Conservation (phyloP, 2,329 filamentous ascomycete genomes). For the Fusarium miscanthi region DNA sequence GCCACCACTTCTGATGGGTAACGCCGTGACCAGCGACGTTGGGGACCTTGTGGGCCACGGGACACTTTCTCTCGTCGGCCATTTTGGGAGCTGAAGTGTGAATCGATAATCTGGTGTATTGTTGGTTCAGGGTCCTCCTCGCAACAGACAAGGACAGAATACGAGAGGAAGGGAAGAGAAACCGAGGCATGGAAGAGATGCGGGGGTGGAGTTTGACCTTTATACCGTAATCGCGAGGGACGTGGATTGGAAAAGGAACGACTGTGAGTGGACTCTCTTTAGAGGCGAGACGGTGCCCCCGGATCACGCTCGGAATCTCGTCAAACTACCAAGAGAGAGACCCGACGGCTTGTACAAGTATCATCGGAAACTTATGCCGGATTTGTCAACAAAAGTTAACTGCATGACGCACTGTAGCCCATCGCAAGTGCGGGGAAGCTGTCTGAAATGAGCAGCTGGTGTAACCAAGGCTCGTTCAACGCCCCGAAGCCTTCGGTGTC, state of each 20-base stretch:
- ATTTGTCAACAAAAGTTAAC: constrained; percentile 18
- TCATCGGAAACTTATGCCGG: constrained; percentile 32
- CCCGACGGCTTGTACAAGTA: not conserved
- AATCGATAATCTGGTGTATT: not conserved
- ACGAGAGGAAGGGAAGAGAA: constrained; percentile 20
- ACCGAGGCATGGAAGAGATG: constrained; percentile 31
- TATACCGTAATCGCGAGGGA: constrained; percentile 9
- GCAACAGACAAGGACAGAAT: constrained; percentile 17
- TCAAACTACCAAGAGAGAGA: constrained; percentile 2
- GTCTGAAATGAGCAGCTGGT: constrained; percentile 10
- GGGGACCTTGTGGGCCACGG: constrained; percentile 25
- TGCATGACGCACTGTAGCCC: constrained; percentile 26
- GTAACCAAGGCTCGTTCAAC: not conserved
- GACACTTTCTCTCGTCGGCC: constrained; percentile 32
- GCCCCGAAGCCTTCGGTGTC: constrained; percentile 7
- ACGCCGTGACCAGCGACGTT: constrained; percentile 33
- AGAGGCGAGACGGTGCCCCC: constrained; percentile 10
- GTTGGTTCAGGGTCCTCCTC: constrained; percentile 18
- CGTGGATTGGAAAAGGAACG: constrained; percentile 31
- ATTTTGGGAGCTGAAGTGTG: constrained; percentile 17
- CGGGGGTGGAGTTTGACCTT: constrained; percentile 34
- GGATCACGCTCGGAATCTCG: constrained; percentile 31
- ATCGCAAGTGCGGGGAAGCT: constrained; percentile 39
- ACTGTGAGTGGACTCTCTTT: constrained; percentile 13
- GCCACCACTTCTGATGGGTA: constrained; percentile 31